Evolutionary conservation across 805 yeast species (phyloP).

Genomic region (Priceomyces castillae): DNA sequence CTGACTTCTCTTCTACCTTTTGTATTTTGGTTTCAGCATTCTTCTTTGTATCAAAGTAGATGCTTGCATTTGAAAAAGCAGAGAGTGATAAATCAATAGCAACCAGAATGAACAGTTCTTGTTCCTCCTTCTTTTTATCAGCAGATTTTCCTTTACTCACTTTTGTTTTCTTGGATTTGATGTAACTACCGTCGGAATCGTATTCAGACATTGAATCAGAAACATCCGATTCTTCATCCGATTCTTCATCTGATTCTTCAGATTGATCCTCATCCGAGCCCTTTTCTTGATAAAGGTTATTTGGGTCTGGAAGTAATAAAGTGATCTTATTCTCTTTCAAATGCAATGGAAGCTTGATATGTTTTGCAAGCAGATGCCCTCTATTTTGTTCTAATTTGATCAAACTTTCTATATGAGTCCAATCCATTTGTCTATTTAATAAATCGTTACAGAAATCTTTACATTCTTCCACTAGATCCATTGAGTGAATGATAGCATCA

Average conservation of each 20-base stretch:
- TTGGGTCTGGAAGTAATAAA: conserved; percentile 51
- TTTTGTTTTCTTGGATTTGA: conserved; percentile 10
- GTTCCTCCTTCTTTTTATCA: not conserved
- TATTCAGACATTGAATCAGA: conserved; percentile 37
- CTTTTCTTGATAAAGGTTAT: conserved; percentile 27
- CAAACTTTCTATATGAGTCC: conserved; percentile 82
- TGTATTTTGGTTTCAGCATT: conserved; percentile 72
- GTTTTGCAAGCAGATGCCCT: conserved; percentile 60
- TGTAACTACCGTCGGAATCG: conserved; percentile 26
- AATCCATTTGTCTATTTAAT: conserved; percentile 84
- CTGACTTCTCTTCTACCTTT: conserved; percentile 75
- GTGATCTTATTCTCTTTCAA: conserved; percentile 66
- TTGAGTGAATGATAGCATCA: conserved; percentile 63
- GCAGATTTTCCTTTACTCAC: conserved; percentile 10
- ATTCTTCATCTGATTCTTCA: conserved; percentile 10
- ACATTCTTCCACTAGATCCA: conserved; percentile 70
- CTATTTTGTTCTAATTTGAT: conserved; percentile 66
- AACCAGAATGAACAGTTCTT: conserved; percentile 40
- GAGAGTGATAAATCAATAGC: conserved; percentile 67
- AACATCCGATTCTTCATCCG: conserved; percentile 14
- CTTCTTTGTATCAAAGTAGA: conserved; percentile 75
- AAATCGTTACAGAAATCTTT: conserved; percentile 62
- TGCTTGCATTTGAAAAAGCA: conserved; percentile 85
- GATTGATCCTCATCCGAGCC: conserved; percentile 9
- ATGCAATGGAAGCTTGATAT: conserved; percentile 66